Base-by-base conservation (phyloP, 2,329 filamentous ascomycete genomes). In the Cladophialophora psammophila region DNA sequence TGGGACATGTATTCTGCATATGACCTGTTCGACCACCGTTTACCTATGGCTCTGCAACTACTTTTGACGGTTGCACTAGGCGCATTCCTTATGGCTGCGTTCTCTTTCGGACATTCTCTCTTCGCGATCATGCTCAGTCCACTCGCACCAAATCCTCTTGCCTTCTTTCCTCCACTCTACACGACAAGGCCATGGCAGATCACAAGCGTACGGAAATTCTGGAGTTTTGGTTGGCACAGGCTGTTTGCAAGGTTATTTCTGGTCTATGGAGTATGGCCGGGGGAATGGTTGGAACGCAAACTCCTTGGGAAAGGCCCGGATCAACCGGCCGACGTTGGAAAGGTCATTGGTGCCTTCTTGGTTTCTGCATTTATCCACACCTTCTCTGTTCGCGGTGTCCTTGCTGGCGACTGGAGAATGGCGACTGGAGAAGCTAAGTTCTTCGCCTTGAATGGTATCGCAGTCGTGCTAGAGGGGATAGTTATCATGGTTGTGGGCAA, bases 191-290 rank as follows among this genome's bases (percentile, higher is more conserved):
- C 80, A 8, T 82, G 80, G 80, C 75, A 79, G 36, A 74, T 82
- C 48, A 76, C 73, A 0, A 77, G 75, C 1, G 79, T 81, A 6
- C 72, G 80, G 26, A 70, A 71, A 10, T 82, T 82, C 71, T 81
- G 80, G 80, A 78, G 77, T 6, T 81, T 80, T 58, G 80, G 80
- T 26, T 82, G 80, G 80, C 80, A 82, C 69, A 74, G 80, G 5
- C 72, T 82, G 0, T 82, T 82, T 63, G 80, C 80, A 1, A 74
- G 80, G 8, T 69, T 82, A 18, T 82, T 82, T 67, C 74, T 81
- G 5, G 80, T 82, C 4, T 82, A 80, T 64, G 80, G 80, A 5
- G 77, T 82, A 12, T 82, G 80, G 80, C 80, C 80, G 1, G 80
- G 80, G 2, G 79, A 81, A 68, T 81, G 78, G 77, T 13, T 79